phyloP scores from a whole-genome alignment of 345 rosid species.

The Eucalyptus marginata region DNA sequence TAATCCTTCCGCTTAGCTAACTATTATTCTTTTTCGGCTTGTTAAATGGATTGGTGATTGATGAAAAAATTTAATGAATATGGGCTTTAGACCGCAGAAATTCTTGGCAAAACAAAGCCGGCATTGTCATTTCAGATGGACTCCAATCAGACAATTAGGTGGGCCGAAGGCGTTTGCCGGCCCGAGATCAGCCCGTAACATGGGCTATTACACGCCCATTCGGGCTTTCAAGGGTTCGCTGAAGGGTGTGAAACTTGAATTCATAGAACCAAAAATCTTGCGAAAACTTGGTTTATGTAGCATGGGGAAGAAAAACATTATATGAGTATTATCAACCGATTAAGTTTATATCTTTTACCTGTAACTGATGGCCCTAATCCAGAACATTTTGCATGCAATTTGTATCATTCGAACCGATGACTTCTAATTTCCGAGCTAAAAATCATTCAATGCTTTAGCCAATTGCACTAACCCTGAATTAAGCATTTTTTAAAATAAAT shows the following conservation, averaged over 20 bases:
- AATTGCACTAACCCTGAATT: not conserved
- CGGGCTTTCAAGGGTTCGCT: not conserved
- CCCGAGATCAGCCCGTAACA: not conserved
- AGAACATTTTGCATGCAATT: not conserved
- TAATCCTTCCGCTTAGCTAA: not conserved
- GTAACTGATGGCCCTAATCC: rapidly evolving
- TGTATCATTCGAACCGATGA: rapidly evolving
- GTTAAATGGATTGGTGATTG: not conserved
- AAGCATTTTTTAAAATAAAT: not conserved
- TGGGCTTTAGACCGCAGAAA: not conserved
- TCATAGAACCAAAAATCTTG: not conserved
- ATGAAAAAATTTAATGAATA: not conserved
- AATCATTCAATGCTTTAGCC: not conserved
- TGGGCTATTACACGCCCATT: not conserved
- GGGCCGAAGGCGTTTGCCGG: not conserved
- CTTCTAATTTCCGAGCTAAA: not conserved
- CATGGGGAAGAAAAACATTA: not conserved
- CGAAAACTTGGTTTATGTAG: not conserved
- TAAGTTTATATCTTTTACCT: not conserved
- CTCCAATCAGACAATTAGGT: not conserved
- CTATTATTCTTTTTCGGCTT: not conserved
- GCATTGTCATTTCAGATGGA: not conserved
- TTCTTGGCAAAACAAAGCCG: not conserved
- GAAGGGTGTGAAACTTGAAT: not conserved
- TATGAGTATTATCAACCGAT: rapidly evolving